Evolutionary conservation across 2,329 filamentous ascomycete genomes (phyloP), one percentile per base, ranked within the genome.

Genomic region (Remersonia thermophila): DNA sequence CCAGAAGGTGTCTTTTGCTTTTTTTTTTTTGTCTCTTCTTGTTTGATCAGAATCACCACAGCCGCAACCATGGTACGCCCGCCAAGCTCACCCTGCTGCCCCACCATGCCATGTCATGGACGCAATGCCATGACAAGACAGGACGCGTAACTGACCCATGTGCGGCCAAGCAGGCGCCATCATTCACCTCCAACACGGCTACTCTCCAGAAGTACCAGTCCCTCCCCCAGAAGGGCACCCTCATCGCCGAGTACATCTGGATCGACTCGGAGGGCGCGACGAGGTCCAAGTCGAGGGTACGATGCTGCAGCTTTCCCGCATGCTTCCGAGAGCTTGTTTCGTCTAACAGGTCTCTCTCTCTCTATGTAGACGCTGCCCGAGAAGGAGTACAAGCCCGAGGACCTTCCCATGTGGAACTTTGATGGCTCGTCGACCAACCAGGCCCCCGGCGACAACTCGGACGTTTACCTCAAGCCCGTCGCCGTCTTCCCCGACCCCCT

Each of bases 201-300:
- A 42, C 30, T 30, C 78, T 95, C 62, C 68, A 80, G 62, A 95
- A 95, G 66, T 96, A 89, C 73, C 77, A 91, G 66, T 70, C 71
- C 56, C 83, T 96, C 55, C 80, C 86, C 61, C 89, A 96, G 70
- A 84, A 82, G 62, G 87, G 86, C 61, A 69, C 67, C 53, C 71
- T 93, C 59, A 91, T 94, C 64, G 89, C 86, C 57, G 89, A 95
- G 69, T 95, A 95, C 67, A 79, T 95, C 70, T 95, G 89, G 43
- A 82, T 95, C 60, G 87, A 95, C 57, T 71, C 82, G 47, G 63
- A 67, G 47, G 86, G 87, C 59, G 80, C 80, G 55, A 74, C 85
- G 51, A 86, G 91, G 55, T 94, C 86, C 60, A 98, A 96, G 72
- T 89, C 83, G 57, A 93, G 86, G 75, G 89, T 95, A 71, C 71